These are phyloP conservation scores for Diutina pseudorugosa DNA, from an alignment of 1,139 yeast species.

Conservation along the genomic window DNA sequence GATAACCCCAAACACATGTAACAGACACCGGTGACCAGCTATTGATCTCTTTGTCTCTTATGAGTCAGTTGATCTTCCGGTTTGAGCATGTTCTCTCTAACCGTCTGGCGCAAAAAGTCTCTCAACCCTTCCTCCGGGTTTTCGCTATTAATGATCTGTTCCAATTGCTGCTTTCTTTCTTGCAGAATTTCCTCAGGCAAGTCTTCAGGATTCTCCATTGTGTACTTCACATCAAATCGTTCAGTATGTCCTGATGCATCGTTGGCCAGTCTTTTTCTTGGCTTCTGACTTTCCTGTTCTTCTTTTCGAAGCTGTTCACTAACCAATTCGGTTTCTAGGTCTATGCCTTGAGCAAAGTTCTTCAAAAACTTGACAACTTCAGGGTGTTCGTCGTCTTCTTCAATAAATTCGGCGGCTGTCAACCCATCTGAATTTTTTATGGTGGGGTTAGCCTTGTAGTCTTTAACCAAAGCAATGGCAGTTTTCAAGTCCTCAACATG, in stretches of 20 bases:
- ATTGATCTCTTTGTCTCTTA: background rate
- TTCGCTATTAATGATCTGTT: constrained; percentile 62
- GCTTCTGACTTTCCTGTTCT: constrained; percentile 2
- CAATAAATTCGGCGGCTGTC: constrained; percentile 56
- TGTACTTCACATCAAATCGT: constrained; percentile 32
- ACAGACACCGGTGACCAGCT: background rate
- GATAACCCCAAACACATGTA: no score
- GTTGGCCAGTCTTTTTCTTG: constrained; percentile 5
- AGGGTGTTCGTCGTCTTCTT: constrained; percentile 79
- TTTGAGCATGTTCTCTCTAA: constrained; percentile 33
- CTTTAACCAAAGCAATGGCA: constrained; percentile 56
- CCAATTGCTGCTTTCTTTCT: constrained; percentile 52
- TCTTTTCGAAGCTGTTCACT: constrained; percentile 20
- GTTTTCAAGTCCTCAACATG: constrained; percentile 64
- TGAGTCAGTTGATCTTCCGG: background rate
- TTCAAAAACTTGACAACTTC: constrained; percentile 59
- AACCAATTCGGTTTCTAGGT: constrained; percentile 13
- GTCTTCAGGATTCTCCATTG: constrained; percentile 34
- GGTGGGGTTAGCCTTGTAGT: constrained; percentile 52
- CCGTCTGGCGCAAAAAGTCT: constrained; percentile 52
- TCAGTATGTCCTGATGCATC: constrained; percentile 3
- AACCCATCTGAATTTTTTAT: constrained; percentile 59
- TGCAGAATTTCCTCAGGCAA: constrained; percentile 22
- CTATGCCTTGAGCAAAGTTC: constrained; percentile 8
- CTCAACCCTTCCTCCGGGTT: constrained; percentile 70